Evolutionary conservation across 345 rosid genomes (phyloP).

Genomic region (Acer yangbiense): DNA sequence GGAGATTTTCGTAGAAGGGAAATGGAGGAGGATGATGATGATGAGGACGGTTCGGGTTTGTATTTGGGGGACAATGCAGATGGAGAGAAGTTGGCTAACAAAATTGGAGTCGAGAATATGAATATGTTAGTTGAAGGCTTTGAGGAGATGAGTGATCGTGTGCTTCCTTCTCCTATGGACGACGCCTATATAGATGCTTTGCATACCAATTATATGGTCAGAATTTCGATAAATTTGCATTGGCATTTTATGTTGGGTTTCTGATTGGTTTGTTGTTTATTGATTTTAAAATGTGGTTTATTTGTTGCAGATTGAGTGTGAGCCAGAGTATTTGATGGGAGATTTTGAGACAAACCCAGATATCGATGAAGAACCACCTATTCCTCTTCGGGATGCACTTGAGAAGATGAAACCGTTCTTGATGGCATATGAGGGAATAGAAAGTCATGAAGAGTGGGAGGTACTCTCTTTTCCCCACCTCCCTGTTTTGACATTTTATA

Average conservation of each 20-base stretch:
- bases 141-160: conserved; percentile 49
- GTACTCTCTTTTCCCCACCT: conserved; percentile 35
- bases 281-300: not conserved
- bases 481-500: not conserved
- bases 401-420: conserved; percentile 94
- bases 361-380: conserved; percentile 80
- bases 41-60: conserved; percentile 26
- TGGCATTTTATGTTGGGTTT: not conserved
- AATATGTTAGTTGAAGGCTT: conserved; percentile 58
- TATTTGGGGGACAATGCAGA: conserved; percentile 53
- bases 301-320: conserved; percentile 73
- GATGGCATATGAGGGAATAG: conserved; percentile 83
- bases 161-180: conserved; percentile 63
- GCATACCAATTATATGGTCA: conserved; percentile 65
- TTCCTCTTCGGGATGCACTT: conserved; percentile 75
- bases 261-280: not conserved
- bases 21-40: conserved; percentile 35
- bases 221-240: not conserved
- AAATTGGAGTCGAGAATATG: conserved; percentile 66
- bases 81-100: conserved; percentile 71
- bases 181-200: conserved; percentile 61
- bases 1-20: conserved; percentile 36
- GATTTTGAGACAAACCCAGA: conserved; percentile 84
- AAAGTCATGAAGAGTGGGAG: conserved; percentile 94
- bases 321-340: conserved; percentile 83